A percentile compares a stretch with the other conserved stretches of the same genome.
Conservation (phyloP, 2,329 filamentous ascomycete species). For the Cadophora sp. region DNA sequence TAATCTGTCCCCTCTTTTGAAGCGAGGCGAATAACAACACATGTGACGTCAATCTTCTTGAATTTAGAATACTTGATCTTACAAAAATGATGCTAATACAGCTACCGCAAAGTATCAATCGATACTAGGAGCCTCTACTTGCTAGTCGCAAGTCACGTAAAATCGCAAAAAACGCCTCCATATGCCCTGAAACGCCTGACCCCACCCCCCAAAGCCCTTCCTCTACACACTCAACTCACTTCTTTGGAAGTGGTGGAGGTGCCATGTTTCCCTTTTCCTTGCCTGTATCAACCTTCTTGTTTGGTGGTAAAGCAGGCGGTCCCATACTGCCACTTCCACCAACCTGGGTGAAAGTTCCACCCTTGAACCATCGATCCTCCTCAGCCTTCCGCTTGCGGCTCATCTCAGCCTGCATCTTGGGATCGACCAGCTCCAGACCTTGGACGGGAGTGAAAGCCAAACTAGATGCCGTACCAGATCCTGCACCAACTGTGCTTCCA, state of each 20-base stretch:
- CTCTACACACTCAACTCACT: constrained; percentile 21
- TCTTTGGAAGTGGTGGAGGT: constrained; percentile 42
- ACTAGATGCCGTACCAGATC: constrained; percentile 79
- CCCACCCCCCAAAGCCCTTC: not conserved
- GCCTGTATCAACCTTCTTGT: constrained; percentile 76
- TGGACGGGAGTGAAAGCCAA: constrained; percentile 95
- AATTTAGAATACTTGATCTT: constrained; percentile 1
- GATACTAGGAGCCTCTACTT: not conserved
- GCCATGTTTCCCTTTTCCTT: constrained; percentile 55
- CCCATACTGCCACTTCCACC: constrained; percentile 71
- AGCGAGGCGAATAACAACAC: not conserved
- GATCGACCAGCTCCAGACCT: constrained; percentile 92
- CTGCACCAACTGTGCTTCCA: constrained; percentile 69
- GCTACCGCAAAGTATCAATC: constrained; percentile 4
- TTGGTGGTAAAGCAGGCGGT: constrained; percentile 68
- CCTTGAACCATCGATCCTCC: constrained; percentile 95
- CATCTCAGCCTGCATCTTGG: constrained; percentile 86
- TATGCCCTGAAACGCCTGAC: constrained; percentile 11
- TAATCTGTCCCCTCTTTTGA: not conserved
- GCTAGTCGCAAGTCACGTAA: not conserved
- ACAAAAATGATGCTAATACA: constrained; percentile 2
- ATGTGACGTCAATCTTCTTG: not conserved
- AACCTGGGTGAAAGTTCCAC: constrained; percentile 94
- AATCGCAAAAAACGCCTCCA: constrained; percentile 6
- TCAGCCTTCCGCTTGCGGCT: constrained; percentile 91